phyloP scores from a whole-genome alignment of 192 early-diverging fungal species.

The Helicostylum pulchrum region DNA sequence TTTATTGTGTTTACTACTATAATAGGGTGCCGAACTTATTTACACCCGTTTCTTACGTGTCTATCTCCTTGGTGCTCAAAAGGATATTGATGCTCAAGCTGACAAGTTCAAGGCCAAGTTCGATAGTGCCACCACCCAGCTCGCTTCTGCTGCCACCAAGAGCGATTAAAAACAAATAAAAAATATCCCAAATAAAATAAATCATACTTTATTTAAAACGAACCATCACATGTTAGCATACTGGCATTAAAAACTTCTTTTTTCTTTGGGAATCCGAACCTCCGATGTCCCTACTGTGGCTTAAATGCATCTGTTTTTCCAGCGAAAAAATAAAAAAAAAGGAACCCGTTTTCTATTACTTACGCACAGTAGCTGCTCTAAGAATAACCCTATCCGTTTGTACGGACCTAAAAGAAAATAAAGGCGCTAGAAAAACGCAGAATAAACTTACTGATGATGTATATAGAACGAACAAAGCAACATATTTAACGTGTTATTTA shows the following conservation, averaged over 20 bases:
- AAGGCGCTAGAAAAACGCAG: no score
- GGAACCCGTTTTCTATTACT: no score
- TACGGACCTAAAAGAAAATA: no score
- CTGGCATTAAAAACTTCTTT: background rate
- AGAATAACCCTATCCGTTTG: no score
- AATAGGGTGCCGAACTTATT: conserved; percentile 76
- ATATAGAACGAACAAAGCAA: no score
- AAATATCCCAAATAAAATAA: background rate
- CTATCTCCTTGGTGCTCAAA: conserved; percentile 56
- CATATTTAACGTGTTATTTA: no score
- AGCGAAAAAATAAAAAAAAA: background rate
- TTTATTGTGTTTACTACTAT: conserved; percentile 11
- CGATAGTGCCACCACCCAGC: conserved; percentile 34
- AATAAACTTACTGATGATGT: no score
- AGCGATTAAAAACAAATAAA: background rate
- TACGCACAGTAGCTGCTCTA: no score
- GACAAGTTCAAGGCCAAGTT: conserved; percentile 40
- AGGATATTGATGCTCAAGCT: conserved; percentile 39
- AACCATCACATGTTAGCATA: background rate
- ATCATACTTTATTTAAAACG: background rate
- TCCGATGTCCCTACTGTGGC: no score
- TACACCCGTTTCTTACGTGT: conserved; percentile 75
- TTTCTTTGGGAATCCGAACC: no score
- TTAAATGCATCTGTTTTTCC: no score
- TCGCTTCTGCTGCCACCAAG: background rate